phyloP scores from a whole-genome alignment of 2,329 filamentous ascomycete species.

The Macrophomina phaseolina region DNA sequence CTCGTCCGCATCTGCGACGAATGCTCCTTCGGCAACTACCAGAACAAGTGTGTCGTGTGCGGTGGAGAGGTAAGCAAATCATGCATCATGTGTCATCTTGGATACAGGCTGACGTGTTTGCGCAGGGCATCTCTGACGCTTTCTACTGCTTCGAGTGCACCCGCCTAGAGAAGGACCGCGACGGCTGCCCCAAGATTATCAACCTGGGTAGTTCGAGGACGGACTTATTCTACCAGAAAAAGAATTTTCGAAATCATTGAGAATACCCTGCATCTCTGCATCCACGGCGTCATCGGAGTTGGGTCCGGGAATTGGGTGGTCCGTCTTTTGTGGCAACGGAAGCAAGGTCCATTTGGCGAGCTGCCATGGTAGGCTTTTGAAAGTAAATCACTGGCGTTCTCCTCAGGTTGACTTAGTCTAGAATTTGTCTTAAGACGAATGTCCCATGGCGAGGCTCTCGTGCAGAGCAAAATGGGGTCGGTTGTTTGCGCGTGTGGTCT shows the following conservation, averaged over 20 bases:
- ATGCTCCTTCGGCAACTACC: slow-evolving; percentile 99
- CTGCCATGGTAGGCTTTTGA: slow-evolving; percentile 11
- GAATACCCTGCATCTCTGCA: background rate
- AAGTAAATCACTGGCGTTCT: background rate
- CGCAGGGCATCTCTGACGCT: slow-evolving; percentile 87
- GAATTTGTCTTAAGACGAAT: background rate
- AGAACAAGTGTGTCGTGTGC: slow-evolving; percentile 99
- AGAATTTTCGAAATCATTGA: slow-evolving; percentile 68
- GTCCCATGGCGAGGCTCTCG: background rate
- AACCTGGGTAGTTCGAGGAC: slow-evolving; percentile 95
- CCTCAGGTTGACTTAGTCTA: background rate
- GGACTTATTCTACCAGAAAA: slow-evolving; percentile 83
- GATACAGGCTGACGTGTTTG: background rate
- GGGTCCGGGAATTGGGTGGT: background rate
- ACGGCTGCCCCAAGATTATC: slow-evolving; percentile 99
- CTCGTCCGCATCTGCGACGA: slow-evolving; percentile 99
- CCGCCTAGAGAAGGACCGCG: slow-evolving; percentile 91
- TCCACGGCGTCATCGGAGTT: slow-evolving; percentile 9
- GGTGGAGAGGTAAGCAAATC: slow-evolving; percentile 71
- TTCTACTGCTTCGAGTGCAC: slow-evolving; percentile 99
- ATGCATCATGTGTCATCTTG: background rate
- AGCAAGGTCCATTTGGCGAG: background rate
- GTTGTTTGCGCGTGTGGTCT: background rate
- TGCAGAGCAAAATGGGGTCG: background rate
- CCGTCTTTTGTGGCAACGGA: background rate